Base-by-base conservation (phyloP, 345 rosid genomes). In the Lumnitzera littorea region DNA sequence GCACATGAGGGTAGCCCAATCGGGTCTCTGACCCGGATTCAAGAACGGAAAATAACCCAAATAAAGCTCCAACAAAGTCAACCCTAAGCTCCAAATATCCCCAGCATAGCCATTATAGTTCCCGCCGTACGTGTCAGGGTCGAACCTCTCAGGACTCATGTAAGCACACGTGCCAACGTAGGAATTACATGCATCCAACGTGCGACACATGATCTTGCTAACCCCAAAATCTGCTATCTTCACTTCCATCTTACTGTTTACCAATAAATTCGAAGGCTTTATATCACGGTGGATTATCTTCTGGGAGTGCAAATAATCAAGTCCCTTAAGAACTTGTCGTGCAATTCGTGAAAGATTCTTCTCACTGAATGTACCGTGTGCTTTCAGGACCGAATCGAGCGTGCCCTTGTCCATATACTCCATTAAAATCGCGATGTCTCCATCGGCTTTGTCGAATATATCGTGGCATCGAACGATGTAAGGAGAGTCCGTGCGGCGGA, bases 121-220 rank as follows among this genome's bases (percentile, higher is more conserved):
- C 0, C 87, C 86, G 13, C 87, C 87, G 11, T 80, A 64, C 0
- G 84, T 52, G 9, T 81, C 96, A 0, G 98, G 88, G 48, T 91
- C 95, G 49, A 91, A 88, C 41, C 96, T 66, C 65, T 91, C 98
- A 0, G 96, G 98, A 24, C 96, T 88, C 98, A 91, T 91, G 63
- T 91, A 91, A 24, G 98, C 98, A 55, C 90, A 86, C 5, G 98
- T 91, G 0, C 98, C 98, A 2, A 91, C 95, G 41, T 88, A 91
- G 14, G 96, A 91, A 24, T 86, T 88, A 41, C 98, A 87, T 4
- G 91, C 72, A 54, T 91, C 92, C 12, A 89, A 62, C 1, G 86
- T 78, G 11, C 91, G 75, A 31, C 71, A 60, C 84, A 89, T 80
- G 65, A 91, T 79, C 47, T 85, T 91, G 58, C 96, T 82, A 0